Conservation (phyloP, 2,329 filamentous ascomycete species). For the Aspergillus sp. region DNA sequence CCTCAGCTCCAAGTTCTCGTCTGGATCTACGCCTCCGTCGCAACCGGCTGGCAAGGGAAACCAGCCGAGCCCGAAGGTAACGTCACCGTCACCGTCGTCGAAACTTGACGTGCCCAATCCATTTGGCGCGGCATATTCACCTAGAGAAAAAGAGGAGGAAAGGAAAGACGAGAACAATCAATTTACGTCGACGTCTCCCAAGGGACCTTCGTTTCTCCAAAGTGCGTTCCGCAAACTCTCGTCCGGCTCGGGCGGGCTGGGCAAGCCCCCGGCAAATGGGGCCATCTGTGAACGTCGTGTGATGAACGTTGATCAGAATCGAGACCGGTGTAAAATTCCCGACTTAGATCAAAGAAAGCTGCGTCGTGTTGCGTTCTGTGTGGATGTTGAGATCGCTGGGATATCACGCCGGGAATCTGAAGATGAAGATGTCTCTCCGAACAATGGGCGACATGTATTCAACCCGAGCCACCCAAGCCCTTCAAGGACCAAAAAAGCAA, state of each 20-base stretch:
- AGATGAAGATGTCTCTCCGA: conserved; percentile 35
- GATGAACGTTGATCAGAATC: conserved; percentile 73
- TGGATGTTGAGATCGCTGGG: conserved; percentile 93
- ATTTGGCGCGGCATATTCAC: conserved; percentile 36
- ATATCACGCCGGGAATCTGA: conserved; percentile 68
- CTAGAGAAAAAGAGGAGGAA: conserved; percentile 38
- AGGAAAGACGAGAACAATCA: conserved; percentile 25
- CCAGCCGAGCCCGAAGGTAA: conserved; percentile 21
- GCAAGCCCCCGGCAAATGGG: conserved; percentile 51
- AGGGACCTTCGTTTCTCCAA: conserved; percentile 64
- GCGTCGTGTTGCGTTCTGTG: conserved; percentile 84
- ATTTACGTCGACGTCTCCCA: conserved; percentile 59
- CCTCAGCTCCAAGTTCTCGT: conserved; percentile 85
- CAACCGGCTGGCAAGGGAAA: conserved; percentile 26
- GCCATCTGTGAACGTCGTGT: conserved; percentile 71
- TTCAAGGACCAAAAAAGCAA: conserved; percentile 30
- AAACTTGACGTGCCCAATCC: conserved; percentile 36
- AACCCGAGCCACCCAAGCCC: conserved; percentile 15
- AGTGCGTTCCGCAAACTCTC: conserved; percentile 74
- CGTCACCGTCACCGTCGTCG: conserved; percentile 18
- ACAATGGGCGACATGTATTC: conserved; percentile 17
- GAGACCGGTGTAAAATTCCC: conserved; percentile 68
- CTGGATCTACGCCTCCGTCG: conserved; percentile 37
- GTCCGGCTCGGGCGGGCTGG: conserved; percentile 44
- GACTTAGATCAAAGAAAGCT: conserved; percentile 76